Evolutionary conservation across 306 rosid species (phyloP).

Genomic region (Acacia acuminata): DNA sequence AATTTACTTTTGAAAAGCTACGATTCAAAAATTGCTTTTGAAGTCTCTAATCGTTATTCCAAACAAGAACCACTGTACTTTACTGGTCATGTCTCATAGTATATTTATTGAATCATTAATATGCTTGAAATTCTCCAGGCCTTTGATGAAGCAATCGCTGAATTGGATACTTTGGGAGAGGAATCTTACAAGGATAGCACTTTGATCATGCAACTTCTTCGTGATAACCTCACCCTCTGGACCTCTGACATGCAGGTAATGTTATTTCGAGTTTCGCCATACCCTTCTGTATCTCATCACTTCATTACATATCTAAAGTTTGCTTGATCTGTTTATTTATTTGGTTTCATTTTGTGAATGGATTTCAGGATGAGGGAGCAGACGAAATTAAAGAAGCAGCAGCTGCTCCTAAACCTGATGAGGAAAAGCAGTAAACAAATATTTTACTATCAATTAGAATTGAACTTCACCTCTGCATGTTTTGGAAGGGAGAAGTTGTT

Average conservation of each 20-base stretch:
- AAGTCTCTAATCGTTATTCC: too few relatives aligned
- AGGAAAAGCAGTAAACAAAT: constrained; percentile 63
- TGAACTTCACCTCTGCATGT: constrained; percentile 76
- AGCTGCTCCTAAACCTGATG: constrained; percentile 19
- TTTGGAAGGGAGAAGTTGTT: constrained; percentile 73
- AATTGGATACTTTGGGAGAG: constrained; percentile 96
- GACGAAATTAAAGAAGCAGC: constrained; percentile 97
- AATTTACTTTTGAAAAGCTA: too few relatives aligned
- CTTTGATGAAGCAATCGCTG: constrained; percentile 98
- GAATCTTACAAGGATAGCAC: constrained; percentile 99
- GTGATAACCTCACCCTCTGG: constrained; percentile 99
- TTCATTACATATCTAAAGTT: neutral
- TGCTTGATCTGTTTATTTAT: neutral
- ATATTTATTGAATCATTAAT: neutral
- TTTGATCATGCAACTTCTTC: constrained; percentile 99
- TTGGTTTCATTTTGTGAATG: neutral
- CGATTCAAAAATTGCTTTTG: too few relatives aligned
- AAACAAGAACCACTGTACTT: too few relatives aligned
- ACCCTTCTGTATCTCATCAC: neutral
- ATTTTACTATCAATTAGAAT: constrained; percentile 46
- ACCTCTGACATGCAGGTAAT: constrained; percentile 99
- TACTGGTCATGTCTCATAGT: neutral
- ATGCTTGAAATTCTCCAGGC: constrained; percentile 51
- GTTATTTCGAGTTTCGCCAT: neutral
- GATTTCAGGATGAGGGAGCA: constrained; percentile 84